Evolutionary conservation across 768 basidiomycete species (phyloP), one percentile per base, ranked within the genome.

Genomic region (Leccinum fibrillosum): DNA sequence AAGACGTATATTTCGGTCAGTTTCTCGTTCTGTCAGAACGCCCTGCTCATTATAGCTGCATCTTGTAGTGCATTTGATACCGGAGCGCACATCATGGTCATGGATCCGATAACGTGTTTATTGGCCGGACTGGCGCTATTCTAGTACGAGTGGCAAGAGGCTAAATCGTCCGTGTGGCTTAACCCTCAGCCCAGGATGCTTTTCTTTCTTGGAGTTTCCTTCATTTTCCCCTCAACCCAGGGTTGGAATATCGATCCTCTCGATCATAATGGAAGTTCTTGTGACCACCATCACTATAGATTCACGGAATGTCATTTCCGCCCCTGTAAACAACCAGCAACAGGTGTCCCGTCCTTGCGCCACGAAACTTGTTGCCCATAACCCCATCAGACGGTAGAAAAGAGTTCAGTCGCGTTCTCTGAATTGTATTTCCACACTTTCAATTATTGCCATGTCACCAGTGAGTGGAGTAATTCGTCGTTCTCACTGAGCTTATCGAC

Each of bases 311-410:
- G 44, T 58, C 55, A 56, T 62, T 49, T 53, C 53, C 57, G 56
- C 62, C 55, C 55, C 60, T 59, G 62, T 55, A 60, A 61, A 53
- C 52, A 45, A 54, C 52, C 50, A 45, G 48, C 26, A 26, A 51
- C 69, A 62, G 35, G 57, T 52, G 50, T 58, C 45, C 21, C 35
- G 49, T 52, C 56, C 37, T 45, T 58, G 37, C 52, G 13, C 63
- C 61, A 69, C 53, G 47, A 57, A 49, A 52, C 28, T 55, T 58
- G 53, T 64, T 74, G 69, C 71, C 72, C 72, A 66, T 12, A 72
- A 59, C 73, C 73, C 73, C 57, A 49, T 59, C 39, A 42, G 28
- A 52, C 26, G 52, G 52, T 74, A 71, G 68, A 72, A 72, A 72
- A 68, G 68, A 62, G 59, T 53, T n/a, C 55, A 45, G 13, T 26